A percentile compares a stretch with the other conserved stretches of the same genome.
Conservation (phyloP, 768 basidiomycete genomes). For the Goffeauzyma gilvescens region DNA sequence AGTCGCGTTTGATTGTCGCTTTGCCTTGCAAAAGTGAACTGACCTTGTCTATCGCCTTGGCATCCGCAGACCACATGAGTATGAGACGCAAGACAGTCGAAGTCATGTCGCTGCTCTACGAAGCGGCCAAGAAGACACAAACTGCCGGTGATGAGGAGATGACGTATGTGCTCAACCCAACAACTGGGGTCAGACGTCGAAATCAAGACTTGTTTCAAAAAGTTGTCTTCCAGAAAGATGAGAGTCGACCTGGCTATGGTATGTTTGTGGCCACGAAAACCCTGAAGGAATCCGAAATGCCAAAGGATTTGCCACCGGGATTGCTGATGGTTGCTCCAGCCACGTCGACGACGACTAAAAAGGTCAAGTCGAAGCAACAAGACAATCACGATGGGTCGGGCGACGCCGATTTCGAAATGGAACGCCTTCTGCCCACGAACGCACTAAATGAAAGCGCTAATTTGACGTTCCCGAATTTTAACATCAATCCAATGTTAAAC, state of each 20-base stretch:
- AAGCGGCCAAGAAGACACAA: constrained; percentile 70
- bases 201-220: constrained; percentile 15
- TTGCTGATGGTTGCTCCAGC: no score
- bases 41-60: background rate
- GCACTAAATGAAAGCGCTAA: no score
- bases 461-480: no score
- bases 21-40: background rate
- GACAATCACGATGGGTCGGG: no score
- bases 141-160: constrained; percentile 36
- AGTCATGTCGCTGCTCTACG: constrained; percentile 75
- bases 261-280: constrained; percentile 49
- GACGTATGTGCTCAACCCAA: constrained; percentile 54
- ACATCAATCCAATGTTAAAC: no score
- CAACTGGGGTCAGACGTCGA: constrained; percentile 40
- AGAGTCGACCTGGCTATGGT: constrained; percentile 64
- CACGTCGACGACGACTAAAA: no score
- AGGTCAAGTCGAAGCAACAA: no score
- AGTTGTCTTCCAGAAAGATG: constrained; percentile 59
- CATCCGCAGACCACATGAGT: constrained; percentile 56
- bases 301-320: no score
- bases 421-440: no score
- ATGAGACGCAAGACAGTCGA: constrained; percentile 85
- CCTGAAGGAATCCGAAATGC: no score
- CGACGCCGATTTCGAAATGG: no score
- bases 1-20: background rate